Conservation (phyloP, 345 rosid genomes). For the Eucalyptus coolabah region DNA sequence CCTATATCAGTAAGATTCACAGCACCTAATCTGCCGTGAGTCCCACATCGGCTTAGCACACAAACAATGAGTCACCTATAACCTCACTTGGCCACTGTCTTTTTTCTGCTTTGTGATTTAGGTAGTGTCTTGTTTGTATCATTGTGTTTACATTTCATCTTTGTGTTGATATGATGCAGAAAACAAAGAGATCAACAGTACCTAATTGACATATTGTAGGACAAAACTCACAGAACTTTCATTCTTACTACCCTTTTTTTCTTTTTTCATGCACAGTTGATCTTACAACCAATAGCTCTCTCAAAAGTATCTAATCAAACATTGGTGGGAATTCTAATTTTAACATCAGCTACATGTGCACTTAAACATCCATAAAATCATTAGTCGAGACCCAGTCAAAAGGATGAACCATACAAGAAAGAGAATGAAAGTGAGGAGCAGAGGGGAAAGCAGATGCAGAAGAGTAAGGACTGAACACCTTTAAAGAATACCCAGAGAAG, state of each 20-base stretch:
- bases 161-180: too few relatives aligned
- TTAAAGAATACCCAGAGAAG: slow-evolving; percentile 71
- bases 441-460: background rate
- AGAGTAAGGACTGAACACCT: slow-evolving; percentile 19
- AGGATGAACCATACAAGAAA: background rate
- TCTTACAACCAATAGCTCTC: too few relatives aligned
- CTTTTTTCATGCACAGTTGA: background rate
- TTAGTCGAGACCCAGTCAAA: background rate
- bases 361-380: background rate
- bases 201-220: background rate
- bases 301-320: too few relatives aligned
- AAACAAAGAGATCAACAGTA: background rate
- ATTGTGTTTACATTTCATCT: too few relatives aligned
- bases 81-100: background rate
- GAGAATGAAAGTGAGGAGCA: background rate
- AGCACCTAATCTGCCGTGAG: background rate
- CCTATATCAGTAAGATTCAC: background rate
- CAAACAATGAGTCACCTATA: background rate
- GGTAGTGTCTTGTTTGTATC: too few relatives aligned
- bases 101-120: background rate
- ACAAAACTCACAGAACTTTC: background rate
- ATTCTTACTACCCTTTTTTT: background rate
- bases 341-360: too few relatives aligned
- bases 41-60: background rate
- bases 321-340: too few relatives aligned